Conservation (phyloP, 257 asterid genomes). For the Lycium ferocissimum region DNA sequence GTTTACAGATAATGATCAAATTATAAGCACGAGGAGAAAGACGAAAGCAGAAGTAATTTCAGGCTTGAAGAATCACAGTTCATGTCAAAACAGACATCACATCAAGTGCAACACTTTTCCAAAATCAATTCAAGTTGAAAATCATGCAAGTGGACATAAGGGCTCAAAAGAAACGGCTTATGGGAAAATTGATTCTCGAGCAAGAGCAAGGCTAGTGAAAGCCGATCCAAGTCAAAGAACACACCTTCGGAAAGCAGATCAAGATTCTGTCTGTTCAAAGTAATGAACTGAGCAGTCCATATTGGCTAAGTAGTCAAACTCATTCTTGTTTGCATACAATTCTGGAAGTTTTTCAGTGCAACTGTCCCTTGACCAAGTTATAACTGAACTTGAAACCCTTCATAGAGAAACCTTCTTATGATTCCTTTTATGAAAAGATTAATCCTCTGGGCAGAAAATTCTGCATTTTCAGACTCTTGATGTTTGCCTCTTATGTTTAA, state of each 20-base stretch:
- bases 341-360: neutral
- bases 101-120: conserved; percentile 51
- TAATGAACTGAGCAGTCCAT: conserved; percentile 13
- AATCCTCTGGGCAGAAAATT: neutral
- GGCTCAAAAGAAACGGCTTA: conserved; percentile 40
- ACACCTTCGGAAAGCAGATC: conserved; percentile 33
- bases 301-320: neutral
- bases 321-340: neutral
- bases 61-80: conserved; percentile 45
- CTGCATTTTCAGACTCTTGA: neutral
- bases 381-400: conserved; percentile 16
- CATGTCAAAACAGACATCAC: conserved; percentile 60
- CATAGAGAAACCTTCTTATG: neutral
- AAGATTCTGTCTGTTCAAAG: conserved; percentile 28
- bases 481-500: neutral
- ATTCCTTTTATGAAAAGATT: neutral
- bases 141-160: conserved; percentile 40
- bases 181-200: conserved; percentile 36
- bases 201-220: conserved; percentile 43
- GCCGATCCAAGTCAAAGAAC: conserved; percentile 42
- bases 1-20: conserved; percentile 70
- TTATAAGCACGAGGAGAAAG: conserved; percentile 56
- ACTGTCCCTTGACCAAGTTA: neutral
- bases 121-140: conserved; percentile 49
- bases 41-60: conserved; percentile 48